These are phyloP conservation scores for Porphyra umbilicalis DNA, from an alignment of 31 red algal genomes.

Conservation along the genomic window DNA sequence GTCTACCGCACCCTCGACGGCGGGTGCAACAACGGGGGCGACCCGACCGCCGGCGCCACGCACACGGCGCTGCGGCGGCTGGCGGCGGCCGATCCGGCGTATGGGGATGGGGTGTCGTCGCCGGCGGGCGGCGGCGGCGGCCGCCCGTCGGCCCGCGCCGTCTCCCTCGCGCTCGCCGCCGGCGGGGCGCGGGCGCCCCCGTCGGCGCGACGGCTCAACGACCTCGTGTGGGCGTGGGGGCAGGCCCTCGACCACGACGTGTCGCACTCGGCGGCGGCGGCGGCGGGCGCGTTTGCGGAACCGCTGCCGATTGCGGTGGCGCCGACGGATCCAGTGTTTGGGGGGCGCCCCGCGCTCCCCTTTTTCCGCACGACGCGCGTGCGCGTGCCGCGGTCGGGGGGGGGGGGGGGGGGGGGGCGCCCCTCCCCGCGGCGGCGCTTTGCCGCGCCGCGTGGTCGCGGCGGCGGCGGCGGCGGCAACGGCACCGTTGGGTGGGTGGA, in stretches of 20 bases:
- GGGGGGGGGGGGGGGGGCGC: no score
- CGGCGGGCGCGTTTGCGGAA: not conserved
- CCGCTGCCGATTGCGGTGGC: slow-evolving; percentile 17
- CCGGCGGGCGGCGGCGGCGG: not conserved
- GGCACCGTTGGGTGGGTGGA: not conserved
- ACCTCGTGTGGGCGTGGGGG: slow-evolving; percentile 39
- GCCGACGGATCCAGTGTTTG: slow-evolving; percentile 7
- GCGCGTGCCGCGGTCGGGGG: slow-evolving; percentile 5
- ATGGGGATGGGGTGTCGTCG: not conserved
- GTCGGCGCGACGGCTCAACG: slow-evolving; percentile 14
- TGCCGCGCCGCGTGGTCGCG: not conserved
- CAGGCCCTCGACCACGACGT: slow-evolving; percentile 51
- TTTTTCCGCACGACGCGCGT: slow-evolving; percentile 22
- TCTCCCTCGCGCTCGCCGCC: slow-evolving; percentile 21
- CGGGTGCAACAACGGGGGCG: not conserved
- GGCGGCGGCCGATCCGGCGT: no score
- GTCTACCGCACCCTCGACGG: not conserved
- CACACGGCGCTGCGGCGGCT: not conserved
- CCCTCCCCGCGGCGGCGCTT: no score
- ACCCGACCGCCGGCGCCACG: not conserved
- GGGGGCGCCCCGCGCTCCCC: not conserved
- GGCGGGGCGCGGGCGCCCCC: not conserved
- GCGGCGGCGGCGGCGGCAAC: not conserved
- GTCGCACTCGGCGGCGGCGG: slow-evolving; percentile 4
- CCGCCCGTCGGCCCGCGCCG: slow-evolving; percentile 7